Percentiles rank a stretch among this genome's conserved stretches.
These are phyloP conservation scores for Kregervanrija pseudodelftensis DNA, from an alignment of 805 yeast species.

Conservation along the genomic window DNA sequence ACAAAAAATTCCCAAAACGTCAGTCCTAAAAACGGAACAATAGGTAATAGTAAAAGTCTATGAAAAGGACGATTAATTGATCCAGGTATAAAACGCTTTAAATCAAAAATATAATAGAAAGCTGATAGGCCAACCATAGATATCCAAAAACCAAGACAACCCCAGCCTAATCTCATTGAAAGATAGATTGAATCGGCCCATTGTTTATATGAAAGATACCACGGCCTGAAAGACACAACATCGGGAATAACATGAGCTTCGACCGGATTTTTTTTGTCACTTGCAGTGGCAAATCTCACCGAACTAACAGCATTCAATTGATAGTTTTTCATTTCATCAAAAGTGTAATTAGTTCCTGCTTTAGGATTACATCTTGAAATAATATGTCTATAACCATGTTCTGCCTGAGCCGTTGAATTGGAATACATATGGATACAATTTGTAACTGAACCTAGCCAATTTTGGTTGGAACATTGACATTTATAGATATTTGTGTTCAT, in stretches of 20 bases:
- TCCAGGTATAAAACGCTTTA: slow-evolving; percentile 1
- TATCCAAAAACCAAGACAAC: slow-evolving; percentile 36
- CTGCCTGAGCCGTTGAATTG: slow-evolving; percentile 20
- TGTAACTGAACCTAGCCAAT: slow-evolving; percentile 39
- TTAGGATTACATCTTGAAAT: slow-evolving; percentile 29
- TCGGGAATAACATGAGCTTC: slow-evolving; percentile 29
- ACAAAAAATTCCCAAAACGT: slow-evolving; percentile 20
- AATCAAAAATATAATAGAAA: slow-evolving; percentile 18
- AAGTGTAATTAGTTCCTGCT: slow-evolving; percentile 28
- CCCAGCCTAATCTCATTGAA: slow-evolving; percentile 39
- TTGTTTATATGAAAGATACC: slow-evolving; percentile 30
- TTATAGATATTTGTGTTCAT: slow-evolving; percentile 23
- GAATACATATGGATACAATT: slow-evolving; percentile 33
- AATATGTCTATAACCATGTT: slow-evolving; percentile 36
- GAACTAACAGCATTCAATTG: slow-evolving; percentile 27
- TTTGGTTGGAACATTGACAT: slow-evolving; percentile 35
- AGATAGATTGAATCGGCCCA: slow-evolving; percentile 30
- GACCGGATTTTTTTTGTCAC: slow-evolving; percentile 20
- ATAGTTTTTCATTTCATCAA: slow-evolving; percentile 27
- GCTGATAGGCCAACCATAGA: slow-evolving; percentile 27
- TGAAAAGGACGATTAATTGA: neutral
- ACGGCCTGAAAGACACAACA: slow-evolving; percentile 26
- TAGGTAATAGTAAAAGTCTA: slow-evolving; percentile 4
- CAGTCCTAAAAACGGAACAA: slow-evolving; percentile 9
- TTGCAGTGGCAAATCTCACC: slow-evolving; percentile 23